Conservation (phyloP, 352 stramenopile species). For the Globisporangium paddicum region DNA sequence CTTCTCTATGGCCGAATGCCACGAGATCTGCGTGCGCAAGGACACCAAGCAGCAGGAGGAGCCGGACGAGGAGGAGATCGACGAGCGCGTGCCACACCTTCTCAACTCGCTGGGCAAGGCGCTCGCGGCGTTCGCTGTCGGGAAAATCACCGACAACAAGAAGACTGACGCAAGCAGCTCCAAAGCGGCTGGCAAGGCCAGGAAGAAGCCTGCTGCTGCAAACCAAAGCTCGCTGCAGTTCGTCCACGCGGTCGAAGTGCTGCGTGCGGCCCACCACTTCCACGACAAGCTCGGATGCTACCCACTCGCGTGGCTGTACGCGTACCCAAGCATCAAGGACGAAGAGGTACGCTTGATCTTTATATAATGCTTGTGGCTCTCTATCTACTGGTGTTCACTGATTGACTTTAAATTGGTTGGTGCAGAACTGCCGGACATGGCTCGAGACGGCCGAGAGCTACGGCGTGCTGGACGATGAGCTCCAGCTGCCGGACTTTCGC, state of each 20-base stretch:
- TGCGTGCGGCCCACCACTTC: constrained; percentile 70
- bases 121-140: constrained; percentile 26
- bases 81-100: constrained; percentile 59
- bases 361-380: background rate
- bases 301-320: constrained; percentile 64
- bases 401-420: background rate
- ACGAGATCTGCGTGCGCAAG: constrained; percentile 60
- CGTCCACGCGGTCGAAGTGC: constrained; percentile 50
- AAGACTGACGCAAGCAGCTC: no score
- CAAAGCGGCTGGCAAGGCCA: constrained; percentile 6
- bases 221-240: constrained; percentile 24
- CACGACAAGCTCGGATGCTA: constrained; percentile 83
- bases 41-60: constrained; percentile 55
- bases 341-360: constrained; percentile 31
- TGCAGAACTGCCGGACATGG: constrained; percentile 62
- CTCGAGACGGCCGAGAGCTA: constrained; percentile 79
- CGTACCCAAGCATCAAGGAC: constrained; percentile 43
- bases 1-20: constrained; percentile 57
- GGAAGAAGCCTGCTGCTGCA: background rate
- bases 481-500: constrained; percentile 54
- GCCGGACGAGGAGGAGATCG: constrained; percentile 55
- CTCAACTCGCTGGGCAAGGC: constrained; percentile 62
- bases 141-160: constrained; percentile 15
- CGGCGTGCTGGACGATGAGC: constrained; percentile 68
- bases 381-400: background rate